Evolutionary conservation across 108 stramenopile genomes (phyloP).

Genomic region (Conticribra guillardii): DNA sequence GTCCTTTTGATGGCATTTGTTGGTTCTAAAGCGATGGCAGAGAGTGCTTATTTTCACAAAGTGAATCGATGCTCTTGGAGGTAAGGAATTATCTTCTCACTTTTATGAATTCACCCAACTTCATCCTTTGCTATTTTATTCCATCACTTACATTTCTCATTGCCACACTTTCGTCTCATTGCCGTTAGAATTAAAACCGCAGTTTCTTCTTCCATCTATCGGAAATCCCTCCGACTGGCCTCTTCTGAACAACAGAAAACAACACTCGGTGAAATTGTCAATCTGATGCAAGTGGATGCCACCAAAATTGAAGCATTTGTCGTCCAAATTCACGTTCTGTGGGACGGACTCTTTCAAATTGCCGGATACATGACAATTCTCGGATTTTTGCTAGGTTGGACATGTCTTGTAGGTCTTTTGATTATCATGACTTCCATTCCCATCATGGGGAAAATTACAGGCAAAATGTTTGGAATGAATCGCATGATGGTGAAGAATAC

Average conservation of each 20-base stretch:
- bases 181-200: constrained; percentile 49
- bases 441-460: constrained; percentile 66
- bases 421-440: constrained; percentile 78
- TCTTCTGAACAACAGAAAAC: constrained; percentile 66
- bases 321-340: constrained; percentile 71
- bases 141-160: not conserved
- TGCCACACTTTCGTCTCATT: not conserved
- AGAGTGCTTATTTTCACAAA: constrained; percentile 70
- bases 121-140: not conserved
- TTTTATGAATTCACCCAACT: not conserved
- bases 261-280: constrained; percentile 83
- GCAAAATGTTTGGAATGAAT: constrained; percentile 72
- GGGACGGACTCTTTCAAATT: constrained; percentile 81
- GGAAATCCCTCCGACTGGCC: constrained; percentile 83
- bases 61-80: constrained; percentile 62
- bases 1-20: constrained; percentile 61
- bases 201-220: constrained; percentile 79
- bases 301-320: constrained; percentile 78
- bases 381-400: constrained; percentile 70
- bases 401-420: constrained; percentile 78
- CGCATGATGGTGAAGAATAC: constrained; percentile 75
- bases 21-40: constrained; percentile 68
- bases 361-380: constrained; percentile 77
- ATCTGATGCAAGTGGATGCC: constrained; percentile 95
- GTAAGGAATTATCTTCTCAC: constrained; percentile 3